A percentile compares a stretch with the other conserved stretches of the same genome.
Conservation (phyloP, 495 filamentous ascomycete genomes). For the Trichoderma asperelloides region DNA sequence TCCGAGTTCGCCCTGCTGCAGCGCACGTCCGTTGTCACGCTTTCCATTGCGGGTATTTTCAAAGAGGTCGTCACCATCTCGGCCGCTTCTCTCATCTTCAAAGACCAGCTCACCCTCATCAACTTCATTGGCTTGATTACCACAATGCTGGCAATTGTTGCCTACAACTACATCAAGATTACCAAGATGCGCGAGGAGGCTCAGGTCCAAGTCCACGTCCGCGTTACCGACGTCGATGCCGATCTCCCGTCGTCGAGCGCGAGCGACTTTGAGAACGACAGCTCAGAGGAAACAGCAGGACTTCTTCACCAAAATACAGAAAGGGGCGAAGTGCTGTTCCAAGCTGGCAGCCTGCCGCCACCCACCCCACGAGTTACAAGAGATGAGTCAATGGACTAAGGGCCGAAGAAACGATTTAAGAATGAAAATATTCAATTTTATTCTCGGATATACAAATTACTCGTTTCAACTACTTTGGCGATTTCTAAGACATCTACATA, state of each 20-base stretch:
- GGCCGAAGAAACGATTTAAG: too few relatives aligned
- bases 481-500: too few relatives aligned
- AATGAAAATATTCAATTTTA: too few relatives aligned
- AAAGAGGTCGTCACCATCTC: slow-evolving; percentile 97
- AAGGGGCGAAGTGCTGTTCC: slow-evolving; percentile 14
- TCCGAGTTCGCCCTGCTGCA: slow-evolving; percentile 93
- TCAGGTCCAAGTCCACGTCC: slow-evolving; percentile 31
- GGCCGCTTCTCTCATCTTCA: slow-evolving; percentile 79
- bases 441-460: too few relatives aligned
- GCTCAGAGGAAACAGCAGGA: slow-evolving; percentile 17
- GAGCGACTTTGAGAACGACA: slow-evolving; percentile 15
- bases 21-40: slow-evolving; percentile 90
- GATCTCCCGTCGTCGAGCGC: slow-evolving; percentile 16
- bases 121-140: slow-evolving; percentile 83
- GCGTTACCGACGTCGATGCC: slow-evolving; percentile 12
- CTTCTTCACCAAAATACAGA: slow-evolving; percentile 17
- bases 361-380: neutral
- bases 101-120: slow-evolving; percentile 80
- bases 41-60: slow-evolving; percentile 96
- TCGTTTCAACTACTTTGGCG: too few relatives aligned
- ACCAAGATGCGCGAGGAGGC: slow-evolving; percentile 75
- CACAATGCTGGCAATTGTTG: slow-evolving; percentile 75
- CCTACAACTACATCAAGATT: slow-evolving; percentile 95
- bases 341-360: neutral
- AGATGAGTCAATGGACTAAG: neutral